Conservation (phyloP, 768 basidiomycete genomes). For the Plicaturopsis crispa region DNA sequence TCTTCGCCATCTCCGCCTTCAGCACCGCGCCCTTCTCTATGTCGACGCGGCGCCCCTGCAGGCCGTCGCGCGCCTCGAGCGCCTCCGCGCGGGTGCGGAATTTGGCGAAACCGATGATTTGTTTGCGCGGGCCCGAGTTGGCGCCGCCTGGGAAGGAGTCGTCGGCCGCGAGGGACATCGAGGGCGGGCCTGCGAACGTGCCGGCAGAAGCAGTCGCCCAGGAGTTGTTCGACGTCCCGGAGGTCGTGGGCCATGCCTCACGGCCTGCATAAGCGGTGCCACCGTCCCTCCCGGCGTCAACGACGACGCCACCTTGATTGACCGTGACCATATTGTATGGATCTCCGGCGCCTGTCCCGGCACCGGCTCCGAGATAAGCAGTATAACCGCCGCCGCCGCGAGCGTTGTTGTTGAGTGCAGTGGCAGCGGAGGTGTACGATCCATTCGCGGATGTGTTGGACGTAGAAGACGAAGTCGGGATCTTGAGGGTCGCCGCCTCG, state of each 20-base stretch:
- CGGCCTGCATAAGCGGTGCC: no score
- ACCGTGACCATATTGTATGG: slow-evolving; percentile 81
- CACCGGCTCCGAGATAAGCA: slow-evolving; percentile 27
- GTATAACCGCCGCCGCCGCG: slow-evolving; percentile 26
- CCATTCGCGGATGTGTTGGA: no score
- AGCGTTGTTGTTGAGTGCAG: slow-evolving; percentile 13
- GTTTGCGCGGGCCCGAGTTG: slow-evolving; percentile 62
- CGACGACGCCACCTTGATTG: slow-evolving; percentile 78
- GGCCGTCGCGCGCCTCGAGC: slow-evolving; percentile 73
- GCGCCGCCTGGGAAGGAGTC: background rate
- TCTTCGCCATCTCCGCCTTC: slow-evolving; percentile 99
- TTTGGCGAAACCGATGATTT: slow-evolving; percentile 98
- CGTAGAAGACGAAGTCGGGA: no score
- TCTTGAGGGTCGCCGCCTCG: slow-evolving; percentile 96
- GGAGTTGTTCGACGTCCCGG: slow-evolving; percentile 22
- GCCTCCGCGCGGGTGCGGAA: slow-evolving; percentile 87
- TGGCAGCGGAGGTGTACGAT: no score
- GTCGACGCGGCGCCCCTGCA: slow-evolving; percentile 89
- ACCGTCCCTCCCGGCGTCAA: slow-evolving; percentile 70
- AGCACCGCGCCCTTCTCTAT: slow-evolving; percentile 87
- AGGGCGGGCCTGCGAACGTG: slow-evolving; percentile 18
- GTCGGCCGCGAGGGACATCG: slow-evolving; percentile 9
- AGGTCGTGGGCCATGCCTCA: slow-evolving; percentile 57
- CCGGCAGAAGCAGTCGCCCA: slow-evolving; percentile 18
- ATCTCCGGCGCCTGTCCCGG: slow-evolving; percentile 52